Percentiles rank a stretch among this genome's conserved stretches.
Evolutionary conservation across 768 basidiomycete species (phyloP).

Genomic region (Boletus vermiculosoides): DNA sequence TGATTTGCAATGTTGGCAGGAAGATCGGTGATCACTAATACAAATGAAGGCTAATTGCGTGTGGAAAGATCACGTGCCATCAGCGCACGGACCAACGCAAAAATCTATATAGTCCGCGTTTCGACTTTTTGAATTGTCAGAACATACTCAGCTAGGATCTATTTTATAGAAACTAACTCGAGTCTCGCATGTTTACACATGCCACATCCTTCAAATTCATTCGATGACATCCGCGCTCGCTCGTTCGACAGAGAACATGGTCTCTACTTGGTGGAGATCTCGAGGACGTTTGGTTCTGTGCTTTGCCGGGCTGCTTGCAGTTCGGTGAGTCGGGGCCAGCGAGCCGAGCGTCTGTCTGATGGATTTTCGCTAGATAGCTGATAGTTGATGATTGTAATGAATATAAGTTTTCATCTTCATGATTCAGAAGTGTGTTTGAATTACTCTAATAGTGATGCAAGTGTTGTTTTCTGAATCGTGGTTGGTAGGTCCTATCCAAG

Average conservation of each 20-base stretch:
- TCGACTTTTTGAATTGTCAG: slow-evolving; percentile 40
- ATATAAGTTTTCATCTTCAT: too few relatives aligned
- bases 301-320: slow-evolving; percentile 29
- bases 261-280: slow-evolving; percentile 37
- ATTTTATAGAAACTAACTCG: slow-evolving; percentile 77
- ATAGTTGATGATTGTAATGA: too few relatives aligned
- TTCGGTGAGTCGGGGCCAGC: slow-evolving; percentile 37
- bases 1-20: too few relatives aligned
- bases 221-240: slow-evolving; percentile 66
- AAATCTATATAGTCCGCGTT: slow-evolving; percentile 34
- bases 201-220: slow-evolving; percentile 69
- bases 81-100: slow-evolving; percentile 35
- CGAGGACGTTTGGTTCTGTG: slow-evolving; percentile 62
- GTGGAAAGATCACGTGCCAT: slow-evolving; percentile 22
- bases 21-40: too few relatives aligned
- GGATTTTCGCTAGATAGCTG: slow-evolving; percentile 35
- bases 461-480: too few relatives aligned
- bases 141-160: slow-evolving; percentile 83
- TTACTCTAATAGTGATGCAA: too few relatives aligned
- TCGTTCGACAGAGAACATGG: slow-evolving; percentile 70
- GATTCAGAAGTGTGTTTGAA: too few relatives aligned
- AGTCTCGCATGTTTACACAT: slow-evolving; percentile 80
- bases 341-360: slow-evolving; percentile 65
- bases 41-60: too few relatives aligned
- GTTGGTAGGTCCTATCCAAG: too few relatives aligned